phyloP scores from a whole-genome alignment of 352 stramenopile genomes.

The Aphanomyces astaci region DNA sequence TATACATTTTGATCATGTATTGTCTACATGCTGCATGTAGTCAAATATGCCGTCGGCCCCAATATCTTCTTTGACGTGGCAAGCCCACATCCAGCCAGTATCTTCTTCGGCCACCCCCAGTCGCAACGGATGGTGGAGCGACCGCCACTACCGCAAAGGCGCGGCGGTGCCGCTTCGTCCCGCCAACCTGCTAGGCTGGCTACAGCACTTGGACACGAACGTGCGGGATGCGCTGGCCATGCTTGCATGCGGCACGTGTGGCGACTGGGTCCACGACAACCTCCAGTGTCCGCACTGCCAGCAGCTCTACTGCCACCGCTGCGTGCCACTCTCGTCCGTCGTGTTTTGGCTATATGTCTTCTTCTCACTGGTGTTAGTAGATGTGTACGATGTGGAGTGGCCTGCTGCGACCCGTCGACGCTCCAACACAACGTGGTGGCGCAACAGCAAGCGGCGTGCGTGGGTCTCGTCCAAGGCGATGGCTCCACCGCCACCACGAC shows the following conservation, averaged over 20 bases:
- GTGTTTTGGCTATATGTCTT: no score
- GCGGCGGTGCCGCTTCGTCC: background rate
- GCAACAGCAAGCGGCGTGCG: conserved; percentile 44
- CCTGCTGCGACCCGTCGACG: conserved; percentile 31
- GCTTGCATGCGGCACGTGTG: conserved; percentile 61
- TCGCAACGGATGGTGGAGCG: background rate
- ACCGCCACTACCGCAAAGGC: background rate
- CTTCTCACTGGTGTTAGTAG: no score
- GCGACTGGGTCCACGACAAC: conserved; percentile 68
- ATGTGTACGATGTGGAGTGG: conserved; percentile 54
- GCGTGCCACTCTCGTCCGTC: conserved; percentile 27
- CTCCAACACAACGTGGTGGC: conserved; percentile 62
- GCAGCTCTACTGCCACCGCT: conserved; percentile 65
- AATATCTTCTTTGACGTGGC: no score
- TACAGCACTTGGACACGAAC: background rate
- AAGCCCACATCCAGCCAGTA: no score
- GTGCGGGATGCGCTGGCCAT: conserved; percentile 44
- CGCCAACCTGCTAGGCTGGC: background rate
- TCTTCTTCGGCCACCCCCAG: no score
- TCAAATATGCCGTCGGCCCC: no score
- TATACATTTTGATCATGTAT: no score
- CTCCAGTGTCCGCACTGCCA: conserved; percentile 52
- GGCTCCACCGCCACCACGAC: background rate
- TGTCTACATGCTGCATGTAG: no score
- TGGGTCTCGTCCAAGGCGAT: conserved; percentile 32